Conservation (phyloP, 306 rosid species). For the Lathyrus oleraceus region DNA sequence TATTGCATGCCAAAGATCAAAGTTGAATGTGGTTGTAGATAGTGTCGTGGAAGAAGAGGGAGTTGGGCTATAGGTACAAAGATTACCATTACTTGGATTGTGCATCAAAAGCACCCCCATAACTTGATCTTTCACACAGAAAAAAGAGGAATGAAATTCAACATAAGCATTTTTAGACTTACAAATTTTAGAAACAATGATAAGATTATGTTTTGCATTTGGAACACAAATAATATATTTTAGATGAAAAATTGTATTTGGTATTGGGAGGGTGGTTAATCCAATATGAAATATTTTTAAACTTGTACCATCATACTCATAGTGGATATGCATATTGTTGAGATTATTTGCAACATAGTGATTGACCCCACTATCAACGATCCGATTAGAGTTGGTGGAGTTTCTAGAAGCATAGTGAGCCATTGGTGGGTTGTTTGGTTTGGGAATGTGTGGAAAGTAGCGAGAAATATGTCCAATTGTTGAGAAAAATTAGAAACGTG, state of each 20-base stretch:
- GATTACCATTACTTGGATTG: too few species aligned
- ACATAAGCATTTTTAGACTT: too few species aligned
- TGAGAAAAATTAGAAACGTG: not conserved
- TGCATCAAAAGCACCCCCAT: too few species aligned
- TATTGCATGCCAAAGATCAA: not conserved
- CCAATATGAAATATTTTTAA: not conserved
- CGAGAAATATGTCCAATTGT: not conserved
- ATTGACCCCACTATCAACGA: not conserved
- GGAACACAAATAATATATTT: not conserved
- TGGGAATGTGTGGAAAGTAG: not conserved
- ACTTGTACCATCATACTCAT: not conserved
- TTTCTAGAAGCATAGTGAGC: not conserved
- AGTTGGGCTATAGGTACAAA: not conserved
- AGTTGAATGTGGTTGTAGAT: not conserved
- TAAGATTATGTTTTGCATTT: not conserved
- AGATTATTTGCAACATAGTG: not conserved
- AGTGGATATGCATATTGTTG: not conserved
- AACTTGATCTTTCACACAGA: not conserved
- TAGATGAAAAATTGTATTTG: not conserved
- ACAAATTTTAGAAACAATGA: not conserved
- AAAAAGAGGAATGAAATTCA: not conserved
- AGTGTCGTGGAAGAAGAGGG: not conserved
- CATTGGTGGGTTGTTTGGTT: not conserved
- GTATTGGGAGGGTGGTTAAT: not conserved
- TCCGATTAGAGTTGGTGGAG: not conserved